These are phyloP conservation scores for Cryptosporidium felis DNA, from an alignment of 169 alveolate species.

Conservation along the genomic window DNA sequence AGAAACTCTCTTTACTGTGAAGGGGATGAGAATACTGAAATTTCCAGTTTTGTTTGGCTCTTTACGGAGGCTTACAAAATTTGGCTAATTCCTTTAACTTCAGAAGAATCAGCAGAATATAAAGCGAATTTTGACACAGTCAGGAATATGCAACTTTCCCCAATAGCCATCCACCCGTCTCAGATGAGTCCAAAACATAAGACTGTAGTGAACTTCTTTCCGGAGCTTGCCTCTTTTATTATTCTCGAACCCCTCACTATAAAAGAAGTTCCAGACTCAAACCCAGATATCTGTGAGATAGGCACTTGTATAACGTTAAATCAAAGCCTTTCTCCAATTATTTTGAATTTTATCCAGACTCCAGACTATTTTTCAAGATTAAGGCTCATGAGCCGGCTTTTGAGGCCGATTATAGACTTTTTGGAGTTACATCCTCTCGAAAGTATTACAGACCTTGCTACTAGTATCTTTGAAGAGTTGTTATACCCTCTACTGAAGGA, in stretches of 20 bases:
- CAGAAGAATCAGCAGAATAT: neutral
- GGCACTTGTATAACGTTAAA: neutral
- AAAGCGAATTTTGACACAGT: neutral
- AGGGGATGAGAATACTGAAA: neutral
- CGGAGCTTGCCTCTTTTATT: slow-evolving; percentile 30
- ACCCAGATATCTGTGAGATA: neutral
- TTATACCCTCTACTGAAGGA: neutral
- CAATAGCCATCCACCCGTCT: slow-evolving; percentile 22
- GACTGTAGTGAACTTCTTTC: slow-evolving; percentile 8
- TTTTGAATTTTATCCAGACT: neutral
- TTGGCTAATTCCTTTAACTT: slow-evolving; percentile 3
- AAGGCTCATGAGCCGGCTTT: neutral
- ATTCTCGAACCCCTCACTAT: neutral
- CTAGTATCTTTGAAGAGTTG: slow-evolving; percentile 36
- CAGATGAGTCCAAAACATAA: neutral
- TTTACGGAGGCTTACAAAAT: slow-evolving; percentile 1
- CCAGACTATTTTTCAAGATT: neutral
- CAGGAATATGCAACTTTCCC: neutral
- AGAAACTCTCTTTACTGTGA: neutral
- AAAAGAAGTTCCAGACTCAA: neutral
- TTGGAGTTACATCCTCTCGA: slow-evolving; percentile 18
- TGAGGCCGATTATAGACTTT: neutral
- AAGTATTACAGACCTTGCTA: neutral
- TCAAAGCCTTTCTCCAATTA: slow-evolving; percentile 4
- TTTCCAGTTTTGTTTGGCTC: slow-evolving; percentile 56